Percentiles rank a stretch among this genome's conserved stretches.
Conservation (phyloP, 306 rosid species). For the Begonia peltatifolia region DNA sequence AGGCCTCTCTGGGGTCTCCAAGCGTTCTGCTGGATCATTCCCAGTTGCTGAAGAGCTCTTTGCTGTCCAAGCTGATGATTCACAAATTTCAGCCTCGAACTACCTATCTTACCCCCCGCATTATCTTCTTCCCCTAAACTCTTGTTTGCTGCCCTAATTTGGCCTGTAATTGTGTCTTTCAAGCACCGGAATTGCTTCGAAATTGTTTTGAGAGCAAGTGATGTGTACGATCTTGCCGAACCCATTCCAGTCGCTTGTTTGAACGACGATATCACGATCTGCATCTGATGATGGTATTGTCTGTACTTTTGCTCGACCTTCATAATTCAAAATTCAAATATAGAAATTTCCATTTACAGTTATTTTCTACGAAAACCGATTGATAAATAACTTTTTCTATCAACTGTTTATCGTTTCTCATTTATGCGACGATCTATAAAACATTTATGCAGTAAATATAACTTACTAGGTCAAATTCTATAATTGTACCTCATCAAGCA, state of each 20-base stretch:
- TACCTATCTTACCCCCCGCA: constrained; percentile 51
- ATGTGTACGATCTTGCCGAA: constrained; percentile 76
- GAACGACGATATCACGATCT: constrained; percentile 60
- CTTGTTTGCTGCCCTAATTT: constrained; percentile 55
- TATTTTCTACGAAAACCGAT: no score
- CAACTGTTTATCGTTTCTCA: no score
- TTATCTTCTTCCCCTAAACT: constrained; percentile 70
- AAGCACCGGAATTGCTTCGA: constrained; percentile 87
- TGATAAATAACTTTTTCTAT: no score
- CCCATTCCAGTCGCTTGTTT: constrained; percentile 80
- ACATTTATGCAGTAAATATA: no score
- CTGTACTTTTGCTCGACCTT: constrained; percentile 94
- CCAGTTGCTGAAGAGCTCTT: constrained; percentile 86
- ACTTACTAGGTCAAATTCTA: no score
- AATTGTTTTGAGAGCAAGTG: constrained; percentile 78
- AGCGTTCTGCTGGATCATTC: constrained; percentile 97
- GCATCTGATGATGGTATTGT: constrained; percentile 86
- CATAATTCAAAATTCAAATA: no score
- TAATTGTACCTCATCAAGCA: constrained; percentile 76
- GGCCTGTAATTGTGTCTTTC: constrained; percentile 70
- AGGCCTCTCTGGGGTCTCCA: constrained; percentile 99
- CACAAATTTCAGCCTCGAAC: constrained; percentile 75
- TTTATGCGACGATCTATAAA: no score
- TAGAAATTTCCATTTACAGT: no score
- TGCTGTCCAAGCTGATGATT: constrained; percentile 87